Conservation (phyloP, 1,139 yeast genomes). For the Candida mesenterica region DNA sequence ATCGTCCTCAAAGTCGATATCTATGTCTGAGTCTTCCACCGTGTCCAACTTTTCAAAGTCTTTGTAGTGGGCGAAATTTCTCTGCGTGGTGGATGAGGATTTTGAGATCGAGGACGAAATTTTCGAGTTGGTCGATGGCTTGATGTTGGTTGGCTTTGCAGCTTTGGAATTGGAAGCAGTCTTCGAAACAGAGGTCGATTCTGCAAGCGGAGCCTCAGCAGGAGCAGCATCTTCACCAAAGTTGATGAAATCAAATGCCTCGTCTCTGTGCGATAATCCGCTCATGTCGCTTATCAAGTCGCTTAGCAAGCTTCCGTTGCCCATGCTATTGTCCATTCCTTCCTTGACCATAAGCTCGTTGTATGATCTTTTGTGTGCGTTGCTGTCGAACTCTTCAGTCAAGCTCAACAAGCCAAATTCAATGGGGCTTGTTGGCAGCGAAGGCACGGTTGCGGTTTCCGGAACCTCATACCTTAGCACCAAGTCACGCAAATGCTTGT, state of each 20-base stretch:
- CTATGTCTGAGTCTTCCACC: conserved; percentile 19
- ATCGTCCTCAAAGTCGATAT: conserved; percentile 25
- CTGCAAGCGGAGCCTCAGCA: too few relatives aligned
- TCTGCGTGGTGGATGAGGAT: too few relatives aligned
- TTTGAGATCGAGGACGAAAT: too few relatives aligned
- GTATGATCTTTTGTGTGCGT: conserved; percentile 26
- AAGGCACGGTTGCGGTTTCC: too few relatives aligned
- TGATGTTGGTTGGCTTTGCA: conserved; percentile 6
- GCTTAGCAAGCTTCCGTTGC: conserved; percentile 17
- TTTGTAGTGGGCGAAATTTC: conserved; percentile 14
- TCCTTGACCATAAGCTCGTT: conserved; percentile 20
- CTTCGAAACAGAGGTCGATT: too few relatives aligned
- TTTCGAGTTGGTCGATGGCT: too few relatives aligned
- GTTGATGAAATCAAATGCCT: conserved; percentile 7
- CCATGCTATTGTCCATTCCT: too few relatives aligned
- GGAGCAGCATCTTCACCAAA: conserved; percentile 8
- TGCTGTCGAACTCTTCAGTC: conserved; percentile 9
- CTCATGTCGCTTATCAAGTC: conserved; percentile 29
- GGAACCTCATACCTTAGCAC: conserved; percentile 32
- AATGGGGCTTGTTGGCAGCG: conserved; percentile 5
- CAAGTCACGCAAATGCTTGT: conserved; percentile 36
- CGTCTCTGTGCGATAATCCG: conserved; percentile 22
- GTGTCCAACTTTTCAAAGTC: conserved; percentile 18
- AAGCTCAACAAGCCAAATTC: background rate
- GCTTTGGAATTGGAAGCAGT: background rate